A percentile compares a stretch with the other conserved stretches of the same genome.
Evolutionary conservation across 345 rosid genomes (phyloP).

Genomic region (Populus ilicifolia): DNA sequence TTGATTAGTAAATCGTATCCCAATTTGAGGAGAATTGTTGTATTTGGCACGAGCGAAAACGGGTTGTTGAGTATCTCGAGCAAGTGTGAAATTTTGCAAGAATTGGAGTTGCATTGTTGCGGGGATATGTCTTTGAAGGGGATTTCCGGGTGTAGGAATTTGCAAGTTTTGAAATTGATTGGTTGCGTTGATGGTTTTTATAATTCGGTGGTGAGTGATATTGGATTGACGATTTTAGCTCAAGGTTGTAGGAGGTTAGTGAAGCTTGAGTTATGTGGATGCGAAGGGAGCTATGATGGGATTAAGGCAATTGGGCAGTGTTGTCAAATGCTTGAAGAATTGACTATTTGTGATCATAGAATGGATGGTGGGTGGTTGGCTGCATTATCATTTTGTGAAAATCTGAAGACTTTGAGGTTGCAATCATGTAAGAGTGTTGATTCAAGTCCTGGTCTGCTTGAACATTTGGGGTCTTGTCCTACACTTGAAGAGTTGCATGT

Average conservation of each 20-base stretch:
- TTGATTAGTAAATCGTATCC: conserved; percentile 56
- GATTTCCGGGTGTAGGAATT: conserved; percentile 71
- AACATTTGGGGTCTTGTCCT: conserved; percentile 64
- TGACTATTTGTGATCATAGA: conserved; percentile 71
- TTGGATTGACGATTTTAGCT: conserved; percentile 84
- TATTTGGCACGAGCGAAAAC: conserved; percentile 57
- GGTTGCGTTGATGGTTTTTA: conserved; percentile 65
- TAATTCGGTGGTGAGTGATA: conserved; percentile 65
- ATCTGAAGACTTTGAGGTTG: conserved; percentile 79
- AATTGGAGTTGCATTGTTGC: conserved; percentile 73
- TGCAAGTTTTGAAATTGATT: conserved; percentile 74
- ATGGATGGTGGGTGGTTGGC: conserved; percentile 95
- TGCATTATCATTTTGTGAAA: conserved; percentile 72
- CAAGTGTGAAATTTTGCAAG: conserved; percentile 69
- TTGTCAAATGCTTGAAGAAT: conserved; percentile 93
- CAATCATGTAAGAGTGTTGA: conserved; percentile 72
- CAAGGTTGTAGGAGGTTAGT: conserved; percentile 88
- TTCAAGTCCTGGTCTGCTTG: conserved; percentile 61
- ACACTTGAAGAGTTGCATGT: conserved; percentile 75
- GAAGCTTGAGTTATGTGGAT: conserved; percentile 84
- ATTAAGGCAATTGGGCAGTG: conserved; percentile 89
- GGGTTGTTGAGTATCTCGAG: conserved; percentile 67
- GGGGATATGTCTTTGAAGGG: conserved; percentile 66
- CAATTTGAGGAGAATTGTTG: conserved; percentile 63
- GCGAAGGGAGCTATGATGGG: conserved; percentile 93